A percentile compares a stretch with the other conserved stretches of the same genome.
phyloP scores from a whole-genome alignment of 345 rosid genomes.

The Euphorbia tirucalli region DNA sequence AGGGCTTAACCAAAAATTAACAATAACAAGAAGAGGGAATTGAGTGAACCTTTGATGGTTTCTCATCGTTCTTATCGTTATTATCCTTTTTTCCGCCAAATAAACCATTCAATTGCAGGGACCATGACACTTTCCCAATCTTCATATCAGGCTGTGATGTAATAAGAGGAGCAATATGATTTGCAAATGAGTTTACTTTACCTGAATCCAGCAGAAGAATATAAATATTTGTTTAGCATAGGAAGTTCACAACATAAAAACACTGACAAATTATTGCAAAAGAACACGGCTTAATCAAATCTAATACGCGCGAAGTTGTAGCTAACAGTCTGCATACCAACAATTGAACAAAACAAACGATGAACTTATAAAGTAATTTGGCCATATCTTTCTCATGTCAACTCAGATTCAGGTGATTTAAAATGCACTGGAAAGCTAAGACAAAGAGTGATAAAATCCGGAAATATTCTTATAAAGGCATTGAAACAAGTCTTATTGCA shows the following conservation, averaged over 20 bases:
- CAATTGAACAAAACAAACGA: not conserved
- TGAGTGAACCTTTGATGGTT: slow-evolving; percentile 17
- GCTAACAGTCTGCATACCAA: not conserved
- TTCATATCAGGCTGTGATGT: not conserved
- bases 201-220: slow-evolving; percentile 7
- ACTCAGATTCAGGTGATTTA: not conserved
- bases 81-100: slow-evolving; percentile 27
- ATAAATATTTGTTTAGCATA: not conserved
- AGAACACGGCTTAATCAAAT: not conserved
- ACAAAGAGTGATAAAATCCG: too few relatives aligned
- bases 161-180: slow-evolving; percentile 5
- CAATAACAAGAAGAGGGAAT: not conserved
- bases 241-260: not conserved
- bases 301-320: not conserved
- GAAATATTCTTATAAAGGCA: too few relatives aligned
- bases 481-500: too few relatives aligned
- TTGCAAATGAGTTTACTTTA: slow-evolving; percentile 19
- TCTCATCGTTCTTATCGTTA: slow-evolving; percentile 15
- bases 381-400: not conserved
- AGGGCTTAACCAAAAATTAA: too few relatives aligned
- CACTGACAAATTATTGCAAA: not conserved
- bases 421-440: too few relatives aligned
- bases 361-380: not conserved
- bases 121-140: not conserved
- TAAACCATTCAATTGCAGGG: slow-evolving; percentile 8